A percentile compares a stretch with the other conserved stretches of the same genome.
Evolutionary conservation across 2,329 filamentous ascomycete species (phyloP).

Genomic region (Xylariomycetidae sp.): DNA sequence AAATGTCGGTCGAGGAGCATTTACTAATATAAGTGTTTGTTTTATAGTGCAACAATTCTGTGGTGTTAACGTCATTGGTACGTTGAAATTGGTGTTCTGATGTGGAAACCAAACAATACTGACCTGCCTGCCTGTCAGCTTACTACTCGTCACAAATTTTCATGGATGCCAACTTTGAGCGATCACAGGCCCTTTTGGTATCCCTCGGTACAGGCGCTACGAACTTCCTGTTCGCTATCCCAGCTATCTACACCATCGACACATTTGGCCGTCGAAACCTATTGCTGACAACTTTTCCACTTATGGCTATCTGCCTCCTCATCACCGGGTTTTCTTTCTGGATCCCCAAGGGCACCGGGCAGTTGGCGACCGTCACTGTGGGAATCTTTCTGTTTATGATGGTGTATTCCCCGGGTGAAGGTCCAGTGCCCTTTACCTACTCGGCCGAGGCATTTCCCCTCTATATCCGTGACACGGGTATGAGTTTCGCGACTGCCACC

Average conservation of each 20-base stretch:
- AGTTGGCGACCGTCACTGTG: conserved; percentile 51
- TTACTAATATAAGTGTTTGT: too few species aligned
- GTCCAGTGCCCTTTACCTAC: conserved; percentile 57
- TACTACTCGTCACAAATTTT: conserved; percentile 46
- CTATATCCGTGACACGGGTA: conserved; percentile 55
- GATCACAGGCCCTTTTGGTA: conserved; percentile 34
- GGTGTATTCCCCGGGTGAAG: conserved; percentile 19
- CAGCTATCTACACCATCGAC: conserved; percentile 63
- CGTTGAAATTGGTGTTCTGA: too few species aligned
- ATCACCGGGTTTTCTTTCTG: conserved; percentile 26
- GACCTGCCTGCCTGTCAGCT: too few species aligned
- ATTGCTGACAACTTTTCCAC: conserved; percentile 61
- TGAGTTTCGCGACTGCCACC: conserved; percentile 49
- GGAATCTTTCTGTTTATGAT: conserved; percentile 63
- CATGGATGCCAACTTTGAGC: conserved; percentile 33
- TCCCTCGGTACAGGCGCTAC: conserved; percentile 46
- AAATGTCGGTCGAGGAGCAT: too few species aligned
- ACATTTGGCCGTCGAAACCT: conserved; percentile 60
- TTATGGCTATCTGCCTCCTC: conserved; percentile 57
- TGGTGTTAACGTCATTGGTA: conserved; percentile 36
- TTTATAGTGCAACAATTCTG: conserved; percentile 61
- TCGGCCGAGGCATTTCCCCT: conserved; percentile 61
- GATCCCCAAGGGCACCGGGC: conserved; percentile 30
- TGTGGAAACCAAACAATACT: too few species aligned
- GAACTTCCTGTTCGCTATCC: conserved; percentile 63